Evolutionary conservation across 306 rosid species (phyloP), one percentile per base, ranked within the genome.

Genomic region (Sicyos baderoa): DNA sequence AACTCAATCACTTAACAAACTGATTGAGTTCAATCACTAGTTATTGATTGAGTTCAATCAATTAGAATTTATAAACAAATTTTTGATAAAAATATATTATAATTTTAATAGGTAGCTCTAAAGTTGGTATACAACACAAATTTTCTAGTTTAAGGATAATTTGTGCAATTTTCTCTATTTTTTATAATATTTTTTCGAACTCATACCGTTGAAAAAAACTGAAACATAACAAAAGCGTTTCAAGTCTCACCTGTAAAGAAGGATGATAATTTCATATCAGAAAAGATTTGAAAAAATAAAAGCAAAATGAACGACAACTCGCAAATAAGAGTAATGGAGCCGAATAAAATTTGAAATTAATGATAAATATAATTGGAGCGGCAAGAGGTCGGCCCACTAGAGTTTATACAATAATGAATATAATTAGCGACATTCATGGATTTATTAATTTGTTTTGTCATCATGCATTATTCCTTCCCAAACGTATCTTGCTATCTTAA

Each of bases 391-490:
- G 68, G 68, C 49, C 67, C 67, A 29, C 67, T 60, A 32, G 35
- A 19, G 67, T 10, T 17, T 62, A 62, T 9, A 17, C 25, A 19
- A 62, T 10, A 62, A 5, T 9, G 8, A 35, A 23, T 62, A 62
- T 63, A 63, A 42, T 63, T 63, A 63, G 70, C 70, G 11, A 63
- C 70, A 40, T 61, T 37, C 49, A 61, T 61, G 49, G 68, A 17
- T 35, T 61, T 35, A 42, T 63, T 63, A 18, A 63, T 40, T 63
- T n/a, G 0, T 0, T 42, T 63, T 42, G 35, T 63, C 52, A 45
- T 0, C 69, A 42, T 63, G 10, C 32, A 4, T 62, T 35, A 62
- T 62, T 62, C 27, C 23, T 61, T 32, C 19, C 23, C 51, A 63
- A 37, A 42, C 52, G 1, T 63, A 40, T 42, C n/a, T 42, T 40